These are phyloP conservation scores for Thalassiosira profunda DNA, from an alignment of 108 stramenopile species.

Conservation along the genomic window DNA sequence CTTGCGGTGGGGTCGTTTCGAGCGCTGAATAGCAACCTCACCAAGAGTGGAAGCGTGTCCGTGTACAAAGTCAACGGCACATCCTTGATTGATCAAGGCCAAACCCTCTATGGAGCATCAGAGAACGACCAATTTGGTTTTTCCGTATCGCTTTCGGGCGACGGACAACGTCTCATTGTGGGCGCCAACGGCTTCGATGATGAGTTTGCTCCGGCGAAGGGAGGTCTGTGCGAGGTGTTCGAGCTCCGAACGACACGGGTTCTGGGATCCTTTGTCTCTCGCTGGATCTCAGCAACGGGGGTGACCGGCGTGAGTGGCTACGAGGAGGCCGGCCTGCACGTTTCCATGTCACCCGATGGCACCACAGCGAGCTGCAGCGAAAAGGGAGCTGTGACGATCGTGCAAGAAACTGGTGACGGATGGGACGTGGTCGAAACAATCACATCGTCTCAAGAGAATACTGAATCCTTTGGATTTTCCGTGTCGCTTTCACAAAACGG, in stretches of 20 bases:
- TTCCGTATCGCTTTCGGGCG: constrained; percentile 24
- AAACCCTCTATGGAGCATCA: constrained; percentile 1
- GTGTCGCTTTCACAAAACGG: background rate
- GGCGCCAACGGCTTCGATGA: constrained; percentile 31
- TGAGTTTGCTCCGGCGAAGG: background rate
- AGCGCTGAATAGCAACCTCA: constrained; percentile 2
- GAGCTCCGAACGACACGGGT: constrained; percentile 1
- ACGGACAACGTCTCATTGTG: constrained; percentile 27
- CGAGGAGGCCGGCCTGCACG: constrained; percentile 19
- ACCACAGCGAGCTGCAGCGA: constrained; percentile 26
- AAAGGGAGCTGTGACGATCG: background rate
- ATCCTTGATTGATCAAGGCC: constrained; percentile 10
- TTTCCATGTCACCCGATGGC: constrained; percentile 30
- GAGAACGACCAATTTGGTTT: constrained; percentile 25
- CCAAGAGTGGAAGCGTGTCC: constrained; percentile 15
- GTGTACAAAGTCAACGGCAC: constrained; percentile 4
- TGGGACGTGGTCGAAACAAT: constrained; percentile 4
- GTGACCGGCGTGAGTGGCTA: constrained; percentile 4
- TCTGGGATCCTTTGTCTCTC: no score
- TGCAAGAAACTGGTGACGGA: background rate
- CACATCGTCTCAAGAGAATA: background rate
- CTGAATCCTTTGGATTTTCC: constrained; percentile 3
- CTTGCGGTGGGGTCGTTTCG: constrained; percentile 24
- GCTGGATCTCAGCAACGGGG: constrained; percentile 25
- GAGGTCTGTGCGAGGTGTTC: constrained; percentile 27